phyloP scores from a whole-genome alignment of 495 filamentous ascomycete species.

The Penicillium ucsense region DNA sequence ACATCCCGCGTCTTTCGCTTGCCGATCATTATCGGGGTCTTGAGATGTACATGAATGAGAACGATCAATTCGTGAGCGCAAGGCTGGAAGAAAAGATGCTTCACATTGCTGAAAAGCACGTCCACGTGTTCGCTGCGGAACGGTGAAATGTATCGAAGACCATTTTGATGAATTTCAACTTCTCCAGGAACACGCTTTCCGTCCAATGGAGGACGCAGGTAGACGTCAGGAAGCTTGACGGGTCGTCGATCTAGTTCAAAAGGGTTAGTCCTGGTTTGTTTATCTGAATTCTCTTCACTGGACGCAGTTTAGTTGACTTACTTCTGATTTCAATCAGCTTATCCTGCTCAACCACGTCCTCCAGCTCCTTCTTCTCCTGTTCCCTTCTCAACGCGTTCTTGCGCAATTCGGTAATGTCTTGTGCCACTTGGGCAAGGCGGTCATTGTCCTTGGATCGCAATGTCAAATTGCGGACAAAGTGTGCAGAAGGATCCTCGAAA shows the following conservation, averaged over 20 bases:
- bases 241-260: constrained; percentile 65
- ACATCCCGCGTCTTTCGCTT: constrained; percentile 99
- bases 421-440: constrained; percentile 78
- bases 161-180: constrained; percentile 96
- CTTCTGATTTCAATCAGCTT: constrained; percentile 87
- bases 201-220: constrained; percentile 87
- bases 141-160: constrained; percentile 92
- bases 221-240: constrained; percentile 77
- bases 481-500: constrained; percentile 90
- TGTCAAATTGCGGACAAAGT: constrained; percentile 91
- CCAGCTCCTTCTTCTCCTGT: constrained; percentile 98
- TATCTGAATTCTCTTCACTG: not conserved
- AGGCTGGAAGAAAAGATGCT: constrained; percentile 98
- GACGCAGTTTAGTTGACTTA: constrained; percentile 28
- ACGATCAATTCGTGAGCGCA: constrained; percentile 93
- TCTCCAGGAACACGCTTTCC: constrained; percentile 92
- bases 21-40: constrained; percentile 95
- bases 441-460: constrained; percentile 83
- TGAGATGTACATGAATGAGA: constrained; percentile 94
- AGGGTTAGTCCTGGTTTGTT: too few species aligned
- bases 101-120: constrained; percentile 95
- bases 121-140: constrained; percentile 78
- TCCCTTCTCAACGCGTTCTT: constrained; percentile 82
- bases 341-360: constrained; percentile 99
- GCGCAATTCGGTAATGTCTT: constrained; percentile 87